phyloP scores from a whole-genome alignment of 805 yeast species.

The Zygoascus ofunaensis region DNA sequence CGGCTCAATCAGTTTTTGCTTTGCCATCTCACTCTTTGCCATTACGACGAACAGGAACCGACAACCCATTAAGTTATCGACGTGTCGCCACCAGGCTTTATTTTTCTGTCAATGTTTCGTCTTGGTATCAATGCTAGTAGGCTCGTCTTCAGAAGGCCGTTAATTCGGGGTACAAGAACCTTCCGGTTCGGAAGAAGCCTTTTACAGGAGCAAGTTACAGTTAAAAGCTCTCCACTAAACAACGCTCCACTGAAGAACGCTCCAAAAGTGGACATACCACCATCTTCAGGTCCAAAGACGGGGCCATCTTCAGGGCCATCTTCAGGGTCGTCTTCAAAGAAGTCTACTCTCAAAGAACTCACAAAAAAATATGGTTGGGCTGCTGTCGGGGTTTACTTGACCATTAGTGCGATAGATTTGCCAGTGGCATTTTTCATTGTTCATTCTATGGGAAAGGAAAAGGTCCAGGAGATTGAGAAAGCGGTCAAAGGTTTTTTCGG shows the following conservation, averaged over 20 bases:
- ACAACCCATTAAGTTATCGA: no score
- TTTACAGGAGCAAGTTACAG: background rate
- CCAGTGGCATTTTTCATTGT: constrained; percentile 78
- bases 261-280: background rate
- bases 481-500: constrained; percentile 55
- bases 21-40: no score
- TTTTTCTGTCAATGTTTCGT: background rate
- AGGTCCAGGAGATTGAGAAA: constrained; percentile 59
- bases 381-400: constrained; percentile 77
- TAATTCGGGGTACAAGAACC: background rate
- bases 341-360: constrained; percentile 41
- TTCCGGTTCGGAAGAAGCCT: background rate
- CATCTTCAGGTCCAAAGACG: no score
- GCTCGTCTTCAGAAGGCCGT: background rate
- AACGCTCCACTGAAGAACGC: background rate
- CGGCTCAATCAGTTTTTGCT: no score
- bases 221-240: background rate
- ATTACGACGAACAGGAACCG: no score
- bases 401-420: constrained; percentile 62
- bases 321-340: constrained; percentile 3
- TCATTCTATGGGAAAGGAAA: constrained; percentile 80
- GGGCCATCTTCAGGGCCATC: no score
- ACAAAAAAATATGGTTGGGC: constrained; percentile 84
- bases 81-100: no score
- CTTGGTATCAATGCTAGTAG: background rate